phyloP scores from a whole-genome alignment of 2,329 filamentous ascomycete species.

The Lasiodiplodia sp. region DNA sequence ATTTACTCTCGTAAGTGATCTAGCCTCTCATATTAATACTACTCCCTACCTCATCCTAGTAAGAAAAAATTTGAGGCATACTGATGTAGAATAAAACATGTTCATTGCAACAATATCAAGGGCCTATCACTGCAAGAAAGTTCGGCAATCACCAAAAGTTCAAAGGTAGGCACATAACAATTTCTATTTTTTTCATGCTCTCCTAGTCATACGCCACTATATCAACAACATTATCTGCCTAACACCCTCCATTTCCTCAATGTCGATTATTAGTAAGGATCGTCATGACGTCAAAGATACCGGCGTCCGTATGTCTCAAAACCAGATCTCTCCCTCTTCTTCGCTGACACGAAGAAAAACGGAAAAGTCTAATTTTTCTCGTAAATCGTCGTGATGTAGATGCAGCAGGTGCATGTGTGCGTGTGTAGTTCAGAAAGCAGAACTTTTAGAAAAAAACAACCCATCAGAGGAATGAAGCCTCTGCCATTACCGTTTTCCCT shows the following conservation, averaged over 20 bases:
- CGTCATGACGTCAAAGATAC: conserved; percentile 17
- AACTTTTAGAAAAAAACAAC: not conserved
- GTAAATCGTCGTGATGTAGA: not conserved
- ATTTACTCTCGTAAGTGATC: too few relatives aligned
- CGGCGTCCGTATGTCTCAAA: conserved; percentile 5
- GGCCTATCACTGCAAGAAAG: too few relatives aligned
- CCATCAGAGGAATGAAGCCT: not conserved
- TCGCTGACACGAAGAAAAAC: not conserved
- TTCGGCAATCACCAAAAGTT: too few relatives aligned
- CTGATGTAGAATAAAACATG: too few relatives aligned
- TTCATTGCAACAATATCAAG: too few relatives aligned
- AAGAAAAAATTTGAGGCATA: too few relatives aligned
- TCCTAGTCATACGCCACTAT: not conserved
- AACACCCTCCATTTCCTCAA: not conserved
- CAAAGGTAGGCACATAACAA: too few relatives aligned
- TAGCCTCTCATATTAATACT: too few relatives aligned
- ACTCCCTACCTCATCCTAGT: too few relatives aligned
- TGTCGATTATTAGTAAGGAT: conserved; percentile 6
- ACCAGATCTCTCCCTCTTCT: not conserved
- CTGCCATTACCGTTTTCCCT: not conserved
- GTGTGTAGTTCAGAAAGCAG: not conserved
- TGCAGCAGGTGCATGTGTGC: not conserved
- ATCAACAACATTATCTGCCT: not conserved
- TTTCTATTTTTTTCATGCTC: too few relatives aligned
- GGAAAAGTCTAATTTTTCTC: not conserved